Evolutionary conservation across 2,329 filamentous ascomycete genomes (phyloP).

Genomic region (Phialophora expanda): DNA sequence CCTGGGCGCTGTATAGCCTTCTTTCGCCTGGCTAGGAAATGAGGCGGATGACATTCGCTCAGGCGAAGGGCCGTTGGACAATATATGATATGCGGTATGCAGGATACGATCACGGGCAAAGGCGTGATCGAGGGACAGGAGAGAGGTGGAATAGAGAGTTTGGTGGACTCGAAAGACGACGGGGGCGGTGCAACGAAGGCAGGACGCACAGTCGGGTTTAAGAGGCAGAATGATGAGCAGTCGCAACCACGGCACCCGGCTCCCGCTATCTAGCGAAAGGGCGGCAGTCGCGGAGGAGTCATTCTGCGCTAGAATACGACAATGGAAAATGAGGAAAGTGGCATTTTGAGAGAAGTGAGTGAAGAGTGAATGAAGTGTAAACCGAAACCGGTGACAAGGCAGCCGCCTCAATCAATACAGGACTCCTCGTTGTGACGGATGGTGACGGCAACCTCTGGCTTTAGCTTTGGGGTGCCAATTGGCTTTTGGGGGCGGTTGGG

Average conservation of each 20-base stretch:
- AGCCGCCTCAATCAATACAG: neutral
- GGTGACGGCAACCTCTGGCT: neutral
- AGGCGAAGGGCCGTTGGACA: neutral
- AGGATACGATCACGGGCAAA: neutral
- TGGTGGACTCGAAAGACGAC: neutral
- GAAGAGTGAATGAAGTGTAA: neutral
- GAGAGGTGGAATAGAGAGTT: neutral
- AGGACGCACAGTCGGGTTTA: neutral
- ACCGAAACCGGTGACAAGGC: slow-evolving; percentile 9
- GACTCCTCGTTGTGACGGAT: neutral
- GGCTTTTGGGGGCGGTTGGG: neutral
- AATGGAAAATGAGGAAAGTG: slow-evolving; percentile 1
- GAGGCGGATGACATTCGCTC: slow-evolving; percentile 7
- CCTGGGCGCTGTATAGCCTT: neutral
- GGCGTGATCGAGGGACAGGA: neutral
- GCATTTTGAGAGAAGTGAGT: neutral
- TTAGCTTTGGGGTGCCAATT: neutral
- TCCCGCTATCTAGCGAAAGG: neutral
- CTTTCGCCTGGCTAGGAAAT: neutral
- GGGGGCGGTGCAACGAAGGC: slow-evolving; percentile 6
- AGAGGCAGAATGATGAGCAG: neutral
- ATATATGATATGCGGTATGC: neutral
- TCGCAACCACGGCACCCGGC: neutral
- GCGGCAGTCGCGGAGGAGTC: slow-evolving; percentile 4
- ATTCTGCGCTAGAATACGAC: neutral